Conservation (phyloP, 1,284 basidiomycete genomes). For the Apiotrichum laibachii region DNA sequence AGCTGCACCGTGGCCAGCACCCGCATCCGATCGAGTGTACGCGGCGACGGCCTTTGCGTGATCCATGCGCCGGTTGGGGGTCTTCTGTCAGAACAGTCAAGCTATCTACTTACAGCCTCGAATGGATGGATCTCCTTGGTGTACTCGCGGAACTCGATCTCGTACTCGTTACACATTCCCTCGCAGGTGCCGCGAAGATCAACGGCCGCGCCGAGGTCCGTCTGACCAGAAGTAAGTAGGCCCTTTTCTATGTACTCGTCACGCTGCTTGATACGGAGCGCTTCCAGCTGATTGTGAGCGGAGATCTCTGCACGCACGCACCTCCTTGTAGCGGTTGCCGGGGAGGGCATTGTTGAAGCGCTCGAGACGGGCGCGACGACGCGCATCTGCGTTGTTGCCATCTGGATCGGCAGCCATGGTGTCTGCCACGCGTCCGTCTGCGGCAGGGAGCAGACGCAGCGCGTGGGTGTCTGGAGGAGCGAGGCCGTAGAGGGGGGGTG, state of each 20-base stretch:
- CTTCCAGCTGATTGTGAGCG: constrained; percentile 52
- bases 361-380: constrained; percentile 40
- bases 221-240: constrained; percentile 81
- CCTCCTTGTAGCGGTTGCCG: constrained; percentile 50
- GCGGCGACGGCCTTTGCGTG: constrained; percentile 86
- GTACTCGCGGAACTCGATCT: constrained; percentile 83
- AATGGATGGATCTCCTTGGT: constrained; percentile 84
- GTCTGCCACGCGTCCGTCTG: constrained; percentile 9
- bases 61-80: constrained; percentile 64
- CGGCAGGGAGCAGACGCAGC: constrained; percentile 14
- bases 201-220: constrained; percentile 79
- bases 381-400: constrained; percentile 37
- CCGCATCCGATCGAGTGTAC: constrained; percentile 85
- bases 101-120: constrained; percentile 66
- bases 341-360: constrained; percentile 47
- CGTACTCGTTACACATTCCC: constrained; percentile 93
- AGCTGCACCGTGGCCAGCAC: constrained; percentile 52
- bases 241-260: constrained; percentile 76
- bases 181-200: constrained; percentile 84
- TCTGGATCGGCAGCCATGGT: constrained; percentile 27
- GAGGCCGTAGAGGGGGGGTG: background rate
- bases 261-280: constrained; percentile 65
- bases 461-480: background rate
- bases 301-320: constrained; percentile 13
- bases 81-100: constrained; percentile 19